These are phyloP conservation scores for Fusarium dlaminii DNA, from an alignment of 2,329 filamentous ascomycete genomes.

Conservation along the genomic window DNA sequence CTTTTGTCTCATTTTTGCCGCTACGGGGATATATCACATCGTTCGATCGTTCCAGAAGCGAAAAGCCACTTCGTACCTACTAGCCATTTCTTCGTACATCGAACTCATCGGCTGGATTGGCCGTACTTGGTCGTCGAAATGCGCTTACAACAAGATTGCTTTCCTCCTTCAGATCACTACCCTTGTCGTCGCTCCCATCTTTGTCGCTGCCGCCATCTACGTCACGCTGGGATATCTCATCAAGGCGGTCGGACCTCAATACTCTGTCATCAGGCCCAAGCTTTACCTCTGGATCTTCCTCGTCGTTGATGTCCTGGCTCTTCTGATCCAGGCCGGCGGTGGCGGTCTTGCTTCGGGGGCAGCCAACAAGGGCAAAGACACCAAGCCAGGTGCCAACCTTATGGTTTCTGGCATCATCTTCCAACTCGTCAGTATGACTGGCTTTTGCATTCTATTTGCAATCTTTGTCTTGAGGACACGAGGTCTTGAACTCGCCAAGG, in stretches of 20 bases:
- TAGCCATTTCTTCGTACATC: constrained; percentile 29
- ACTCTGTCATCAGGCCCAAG: constrained; percentile 53
- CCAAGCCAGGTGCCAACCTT: constrained; percentile 54
- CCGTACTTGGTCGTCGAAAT: constrained; percentile 58
- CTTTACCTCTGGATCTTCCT: constrained; percentile 60
- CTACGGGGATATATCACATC: constrained; percentile 25
- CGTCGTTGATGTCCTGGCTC: constrained; percentile 45
- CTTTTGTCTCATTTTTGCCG: constrained; percentile 29
- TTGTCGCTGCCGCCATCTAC: constrained; percentile 62
- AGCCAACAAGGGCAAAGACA: constrained; percentile 48
- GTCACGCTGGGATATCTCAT: constrained; percentile 59
- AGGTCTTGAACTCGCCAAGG: constrained; percentile 44
- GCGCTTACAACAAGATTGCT: constrained; percentile 58
- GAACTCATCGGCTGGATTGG: constrained; percentile 60
- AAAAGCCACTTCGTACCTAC: constrained; percentile 27
- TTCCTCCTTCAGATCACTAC: constrained; percentile 62
- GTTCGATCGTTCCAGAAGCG: constrained; percentile 33
- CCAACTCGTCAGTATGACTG: constrained; percentile 58
- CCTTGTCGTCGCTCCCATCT: constrained; percentile 56
- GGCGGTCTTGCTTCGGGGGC: constrained; percentile 55
- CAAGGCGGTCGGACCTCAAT: constrained; percentile 52
- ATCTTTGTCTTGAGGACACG: constrained; percentile 52
- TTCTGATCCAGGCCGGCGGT: constrained; percentile 54
- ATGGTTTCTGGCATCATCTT: constrained; percentile 62
- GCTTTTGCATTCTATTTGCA: constrained; percentile 53